Evolutionary conservation across 257 asterid species (phyloP).

Genomic region (Eucommia ulmoides): DNA sequence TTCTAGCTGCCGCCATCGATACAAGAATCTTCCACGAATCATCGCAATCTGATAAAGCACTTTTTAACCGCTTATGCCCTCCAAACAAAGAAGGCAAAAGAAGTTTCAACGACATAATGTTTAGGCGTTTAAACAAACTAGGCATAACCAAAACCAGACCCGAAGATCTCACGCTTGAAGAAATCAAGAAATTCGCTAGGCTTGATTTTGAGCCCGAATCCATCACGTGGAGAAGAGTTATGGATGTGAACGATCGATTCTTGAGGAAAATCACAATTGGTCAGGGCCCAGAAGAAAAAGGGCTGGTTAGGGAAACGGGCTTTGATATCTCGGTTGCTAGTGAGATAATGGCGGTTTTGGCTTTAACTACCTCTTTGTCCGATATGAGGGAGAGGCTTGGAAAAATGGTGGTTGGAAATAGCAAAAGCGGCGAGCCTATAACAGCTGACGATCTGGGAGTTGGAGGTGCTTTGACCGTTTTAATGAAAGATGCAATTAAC

Average conservation of each 20-base stretch:
- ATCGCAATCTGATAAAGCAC: slow-evolving; percentile 85
- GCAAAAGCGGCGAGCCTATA: slow-evolving; percentile 87
- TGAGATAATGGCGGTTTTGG: slow-evolving; percentile 96
- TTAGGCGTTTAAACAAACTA: slow-evolving; percentile 66
- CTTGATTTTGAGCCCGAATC: slow-evolving; percentile 85
- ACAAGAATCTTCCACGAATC: slow-evolving; percentile 88
- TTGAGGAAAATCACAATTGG: slow-evolving; percentile 82
- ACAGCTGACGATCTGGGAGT: slow-evolving; percentile 96
- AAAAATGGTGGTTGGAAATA: slow-evolving; percentile 90
- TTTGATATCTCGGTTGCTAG: slow-evolving; percentile 95
- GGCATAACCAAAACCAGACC: slow-evolving; percentile 77
- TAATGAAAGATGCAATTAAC: slow-evolving; percentile 92
- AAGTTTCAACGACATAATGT: slow-evolving; percentile 68
- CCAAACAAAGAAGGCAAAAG: slow-evolving; percentile 68
- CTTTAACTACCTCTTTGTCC: slow-evolving; percentile 77
- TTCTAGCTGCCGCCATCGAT: slow-evolving; percentile 94
- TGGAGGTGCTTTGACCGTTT: slow-evolving; percentile 90
- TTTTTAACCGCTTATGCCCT: slow-evolving; percentile 82
- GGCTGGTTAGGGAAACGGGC: slow-evolving; percentile 92
- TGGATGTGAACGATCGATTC: slow-evolving; percentile 94
- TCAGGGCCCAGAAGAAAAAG: slow-evolving; percentile 97
- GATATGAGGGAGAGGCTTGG: slow-evolving; percentile 98
- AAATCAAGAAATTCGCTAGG: slow-evolving; percentile 72
- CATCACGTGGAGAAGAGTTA: slow-evolving; percentile 93
- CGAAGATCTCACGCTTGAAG: slow-evolving; percentile 82